phyloP scores from a whole-genome alignment of 257 asterid species.

The Asclepias syriaca region DNA sequence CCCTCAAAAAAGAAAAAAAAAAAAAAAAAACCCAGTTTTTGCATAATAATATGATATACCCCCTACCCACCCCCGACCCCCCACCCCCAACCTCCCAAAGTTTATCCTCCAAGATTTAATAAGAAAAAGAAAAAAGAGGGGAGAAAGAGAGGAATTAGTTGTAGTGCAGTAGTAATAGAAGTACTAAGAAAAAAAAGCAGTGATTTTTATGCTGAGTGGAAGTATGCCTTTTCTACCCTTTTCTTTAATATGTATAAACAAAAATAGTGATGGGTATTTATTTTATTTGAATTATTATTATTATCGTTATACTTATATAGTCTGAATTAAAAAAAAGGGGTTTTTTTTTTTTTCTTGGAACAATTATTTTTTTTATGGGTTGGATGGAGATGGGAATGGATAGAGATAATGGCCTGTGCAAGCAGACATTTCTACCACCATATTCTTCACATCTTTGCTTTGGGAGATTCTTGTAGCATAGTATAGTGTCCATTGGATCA shows the following conservation, averaged over 20 bases:
- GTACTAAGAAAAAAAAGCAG: slow-evolving; percentile 12
- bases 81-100: too few relatives aligned
- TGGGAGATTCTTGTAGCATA: slow-evolving; percentile 67
- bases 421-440: slow-evolving; percentile 85
- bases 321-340: neutral
- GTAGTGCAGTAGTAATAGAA: neutral
- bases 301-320: neutral
- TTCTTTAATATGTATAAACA: neutral
- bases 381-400: slow-evolving; percentile 48
- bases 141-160: neutral
- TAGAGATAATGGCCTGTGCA: slow-evolving; percentile 76
- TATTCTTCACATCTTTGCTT: slow-evolving; percentile 72
- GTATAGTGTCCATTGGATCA: slow-evolving; percentile 53
- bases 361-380: slow-evolving; percentile 22
- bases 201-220: slow-evolving; percentile 20
- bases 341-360: slow-evolving; percentile 10
- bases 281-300: slow-evolving; percentile 3
- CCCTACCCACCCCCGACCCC: too few relatives aligned
- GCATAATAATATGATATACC: neutral
- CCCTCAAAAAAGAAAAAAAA: neutral
- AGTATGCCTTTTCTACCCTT: slow-evolving; percentile 23
- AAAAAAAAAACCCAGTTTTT: slow-evolving; percentile 12
- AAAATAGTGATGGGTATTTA: slow-evolving; percentile 2
- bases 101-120: too few relatives aligned
- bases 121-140: neutral